Evolutionary conservation across 202 grass and related monocot species (phyloP), one percentile per base, ranked within the genome.

Genomic region (Setaria viridis): DNA sequence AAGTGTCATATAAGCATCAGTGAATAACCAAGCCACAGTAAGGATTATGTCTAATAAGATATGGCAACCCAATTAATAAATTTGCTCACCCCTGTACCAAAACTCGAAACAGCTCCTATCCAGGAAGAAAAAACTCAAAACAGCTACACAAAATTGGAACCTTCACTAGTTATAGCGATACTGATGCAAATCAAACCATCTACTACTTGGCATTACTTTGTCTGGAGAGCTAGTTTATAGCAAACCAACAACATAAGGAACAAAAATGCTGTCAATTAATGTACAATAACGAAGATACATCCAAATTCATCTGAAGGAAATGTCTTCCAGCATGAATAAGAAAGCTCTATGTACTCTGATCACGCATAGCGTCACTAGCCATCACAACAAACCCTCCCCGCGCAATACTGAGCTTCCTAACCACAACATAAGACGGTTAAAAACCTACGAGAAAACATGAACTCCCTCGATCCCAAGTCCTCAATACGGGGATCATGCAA

Each of bases 401-500:
- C 32, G 13, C 5, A 55, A 35, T 37, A 56, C 17, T 47, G 34
- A 12, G 5, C 50, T 54, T 89, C 32, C 7, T 55, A 35, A 3
- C 25, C 43, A 9, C 77, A 46, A 65, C 62, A 48, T 59, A 42
- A 59, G 47, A n/a, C 7, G 15, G 6, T 29, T 64, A 80, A 30
- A 30, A 51, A 75, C 25, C 14, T 30, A 53, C 12, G 11, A 12
- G 15, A 37, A 68, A 55, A 62, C 16, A 11, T 55, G 21, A 68
- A 46, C n/a, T 56, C 34, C 46, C 62, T 75, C 25, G 72, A 81
- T 77, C 59, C 32, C 64, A 81, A 2, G 55, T 66, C 34, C 43
- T 5, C 11, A 13, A 9, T 47, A 55, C 51, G 3, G 65, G 55
- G 67, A 88, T 72, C 77, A 72, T 72, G 47, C 64, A 91, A 91